Evolutionary conservation across 106 monocot genomes (phyloP), one percentile per base, ranked within the genome.

Genomic region (Dioscorea zingiberensis): DNA sequence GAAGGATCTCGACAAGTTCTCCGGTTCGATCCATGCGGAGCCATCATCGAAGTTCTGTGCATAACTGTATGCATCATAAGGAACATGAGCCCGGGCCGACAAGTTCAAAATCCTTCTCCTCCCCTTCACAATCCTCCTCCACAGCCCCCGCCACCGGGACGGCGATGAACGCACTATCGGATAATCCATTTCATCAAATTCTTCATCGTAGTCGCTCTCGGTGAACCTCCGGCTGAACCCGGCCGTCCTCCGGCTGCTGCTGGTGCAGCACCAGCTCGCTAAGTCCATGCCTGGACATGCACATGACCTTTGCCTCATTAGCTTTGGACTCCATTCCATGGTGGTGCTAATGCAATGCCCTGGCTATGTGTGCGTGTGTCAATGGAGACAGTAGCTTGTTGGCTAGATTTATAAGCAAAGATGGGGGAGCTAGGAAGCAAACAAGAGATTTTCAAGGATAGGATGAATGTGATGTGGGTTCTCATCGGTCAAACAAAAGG

Each of bases 1-100:
- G 75, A 90, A 90, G 16, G 90, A 86, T 48, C 86, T 60, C 1
- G 75, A 61, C 55, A 86, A 19, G 72, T 81, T 78, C 58, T 90
- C 83, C 55, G 68, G 71, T 73, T 86, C 91, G 54, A 70, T 77
- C 74, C 74, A 80, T 30, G 77, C 71, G 25, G 76, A 49, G 21
- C 91, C 86, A 0, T 91, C 86, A 46, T 91, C 91, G 65, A 91
- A 91, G 58, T 91, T 91, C 71, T 83, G 86, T 2, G 83, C 80
- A 38, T 90, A 90, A 0, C 79, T 78, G 29, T 67, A 65, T 0
- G 71, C 47, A 61, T 90, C 86, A 54, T 90, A 90, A 3, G 69
- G 65, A 23, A 49, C 69, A 21, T 29, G 70, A 13, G 26, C 25
- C 2, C 25, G 30, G 21, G 60, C 48, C 4, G 69, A 30, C 46